phyloP scores from a whole-genome alignment of 2,329 filamentous ascomycete species.

The Fusarium marasasianum region DNA sequence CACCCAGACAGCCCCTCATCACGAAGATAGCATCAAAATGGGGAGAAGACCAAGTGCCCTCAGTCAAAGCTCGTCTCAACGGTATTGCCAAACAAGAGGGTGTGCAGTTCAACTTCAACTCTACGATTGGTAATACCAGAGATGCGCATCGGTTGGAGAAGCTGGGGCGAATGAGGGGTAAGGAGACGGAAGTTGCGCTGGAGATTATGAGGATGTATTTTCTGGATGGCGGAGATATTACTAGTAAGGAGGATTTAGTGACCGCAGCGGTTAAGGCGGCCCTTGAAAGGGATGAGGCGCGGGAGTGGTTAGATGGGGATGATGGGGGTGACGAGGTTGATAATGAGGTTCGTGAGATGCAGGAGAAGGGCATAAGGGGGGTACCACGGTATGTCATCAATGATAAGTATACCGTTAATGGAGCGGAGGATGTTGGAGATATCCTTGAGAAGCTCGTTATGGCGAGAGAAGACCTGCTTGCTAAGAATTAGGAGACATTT shows the following conservation, averaged over 20 bases:
- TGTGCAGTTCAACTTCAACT: slow-evolving; percentile 74
- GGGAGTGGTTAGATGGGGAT: slow-evolving; percentile 62
- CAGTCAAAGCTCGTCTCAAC: slow-evolving; percentile 67
- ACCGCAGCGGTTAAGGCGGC: slow-evolving; percentile 64
- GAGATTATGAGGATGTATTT: slow-evolving; percentile 74
- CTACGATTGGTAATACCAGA: slow-evolving; percentile 55
- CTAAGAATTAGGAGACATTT: not conserved
- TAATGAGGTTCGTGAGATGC: slow-evolving; percentile 62
- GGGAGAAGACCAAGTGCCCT: slow-evolving; percentile 67
- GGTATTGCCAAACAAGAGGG: slow-evolving; percentile 71
- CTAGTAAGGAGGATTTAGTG: slow-evolving; percentile 61
- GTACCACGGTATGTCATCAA: slow-evolving; percentile 83
- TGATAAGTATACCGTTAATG: slow-evolving; percentile 71
- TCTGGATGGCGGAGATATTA: slow-evolving; percentile 72
- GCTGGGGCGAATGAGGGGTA: slow-evolving; percentile 61
- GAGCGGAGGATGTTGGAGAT: slow-evolving; percentile 74
- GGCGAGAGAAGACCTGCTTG: slow-evolving; percentile 48
- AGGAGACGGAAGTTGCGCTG: slow-evolving; percentile 69
- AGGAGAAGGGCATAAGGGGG: slow-evolving; percentile 64
- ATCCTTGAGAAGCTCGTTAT: slow-evolving; percentile 74
- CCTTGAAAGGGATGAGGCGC: slow-evolving; percentile 61
- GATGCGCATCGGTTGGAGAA: slow-evolving; percentile 70
- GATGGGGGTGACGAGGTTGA: slow-evolving; percentile 67
- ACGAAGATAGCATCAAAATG: slow-evolving; percentile 71
- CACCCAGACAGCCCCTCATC: slow-evolving; percentile 57